These are phyloP conservation scores for Euphorbia celastroides DNA, from an alignment of 441 rosid species.

Conservation along the genomic window DNA sequence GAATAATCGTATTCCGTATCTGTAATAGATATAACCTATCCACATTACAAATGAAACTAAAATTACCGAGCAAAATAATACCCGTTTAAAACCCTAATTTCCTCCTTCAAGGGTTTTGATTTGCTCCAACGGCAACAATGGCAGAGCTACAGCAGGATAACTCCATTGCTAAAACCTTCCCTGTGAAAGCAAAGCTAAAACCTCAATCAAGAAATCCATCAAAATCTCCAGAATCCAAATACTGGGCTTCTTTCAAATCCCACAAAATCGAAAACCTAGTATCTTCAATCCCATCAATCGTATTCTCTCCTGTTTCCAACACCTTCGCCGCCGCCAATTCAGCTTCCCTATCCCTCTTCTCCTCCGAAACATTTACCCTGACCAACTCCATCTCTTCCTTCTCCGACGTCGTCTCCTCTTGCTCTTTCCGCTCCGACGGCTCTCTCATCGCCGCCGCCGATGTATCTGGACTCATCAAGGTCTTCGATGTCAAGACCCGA, in stretches of 20 bases:
- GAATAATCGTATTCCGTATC: background rate
- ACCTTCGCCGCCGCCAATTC: slow-evolving; percentile 67
- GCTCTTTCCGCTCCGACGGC: slow-evolving; percentile 61
- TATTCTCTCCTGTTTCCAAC: slow-evolving; percentile 55
- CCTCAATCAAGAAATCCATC: slow-evolving; percentile 47
- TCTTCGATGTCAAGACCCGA: slow-evolving; percentile 65
- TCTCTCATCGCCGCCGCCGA: slow-evolving; percentile 78
- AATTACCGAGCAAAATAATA: background rate
- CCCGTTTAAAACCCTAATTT: slow-evolving; percentile 20
- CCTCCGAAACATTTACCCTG: slow-evolving; percentile 41
- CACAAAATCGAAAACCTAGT: slow-evolving; percentile 43
- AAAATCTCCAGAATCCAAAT: slow-evolving; percentile 71
- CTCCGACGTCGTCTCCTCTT: slow-evolving; percentile 38
- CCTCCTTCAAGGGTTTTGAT: too few relatives aligned
- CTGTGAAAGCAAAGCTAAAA: slow-evolving; percentile 63
- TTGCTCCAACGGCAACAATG: background rate
- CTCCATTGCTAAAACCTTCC: slow-evolving; percentile 34
- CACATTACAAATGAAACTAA: background rate
- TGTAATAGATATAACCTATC: background rate
- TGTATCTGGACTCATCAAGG: slow-evolving; percentile 67
- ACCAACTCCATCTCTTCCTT: slow-evolving; percentile 40
- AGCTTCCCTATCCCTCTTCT: slow-evolving; percentile 54
- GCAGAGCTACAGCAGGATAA: slow-evolving; percentile 3
- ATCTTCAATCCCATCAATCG: slow-evolving; percentile 55
- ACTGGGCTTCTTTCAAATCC: slow-evolving; percentile 82